Conservation (phyloP, 805 yeast species). For the Saturnispora besseyi region DNA sequence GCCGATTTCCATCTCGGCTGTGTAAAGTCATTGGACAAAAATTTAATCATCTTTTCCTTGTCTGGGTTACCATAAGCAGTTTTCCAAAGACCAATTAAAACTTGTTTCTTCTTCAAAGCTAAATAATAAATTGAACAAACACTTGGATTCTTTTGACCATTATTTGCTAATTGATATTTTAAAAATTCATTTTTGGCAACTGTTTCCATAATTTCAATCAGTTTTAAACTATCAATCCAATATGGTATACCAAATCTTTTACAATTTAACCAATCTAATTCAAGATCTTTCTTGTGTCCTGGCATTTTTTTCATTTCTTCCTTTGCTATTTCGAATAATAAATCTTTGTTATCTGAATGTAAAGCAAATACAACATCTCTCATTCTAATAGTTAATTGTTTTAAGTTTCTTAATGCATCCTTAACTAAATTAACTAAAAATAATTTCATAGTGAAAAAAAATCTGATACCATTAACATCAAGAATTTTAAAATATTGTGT, state of each 20-base stretch:
- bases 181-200: constrained; percentile 66
- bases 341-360: constrained; percentile 69
- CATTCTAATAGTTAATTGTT: constrained; percentile 42
- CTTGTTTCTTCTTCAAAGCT: constrained; percentile 68
- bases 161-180: constrained; percentile 28
- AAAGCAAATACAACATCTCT: constrained; percentile 85
- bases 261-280: constrained; percentile 53
- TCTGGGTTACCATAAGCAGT: constrained; percentile 69
- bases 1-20: constrained; percentile 78
- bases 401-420: constrained; percentile 8
- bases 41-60: constrained; percentile 70
- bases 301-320: constrained; percentile 28
- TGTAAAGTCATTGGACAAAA: constrained; percentile 67
- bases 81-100: constrained; percentile 77
- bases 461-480: constrained; percentile 63
- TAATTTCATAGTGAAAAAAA: constrained; percentile 60
- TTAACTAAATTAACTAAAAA: constrained; percentile 38
- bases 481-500: constrained; percentile 34
- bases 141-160: constrained; percentile 58
- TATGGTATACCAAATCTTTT: constrained; percentile 55
- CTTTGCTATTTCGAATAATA: constrained; percentile 44
- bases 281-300: constrained; percentile 11
- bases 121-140: constrained; percentile 65
- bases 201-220: constrained; percentile 49
- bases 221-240: constrained; percentile 50